Evolutionary conservation across 2,329 filamentous ascomycete genomes (phyloP).

Genomic region (Aspergillus fischeri): DNA sequence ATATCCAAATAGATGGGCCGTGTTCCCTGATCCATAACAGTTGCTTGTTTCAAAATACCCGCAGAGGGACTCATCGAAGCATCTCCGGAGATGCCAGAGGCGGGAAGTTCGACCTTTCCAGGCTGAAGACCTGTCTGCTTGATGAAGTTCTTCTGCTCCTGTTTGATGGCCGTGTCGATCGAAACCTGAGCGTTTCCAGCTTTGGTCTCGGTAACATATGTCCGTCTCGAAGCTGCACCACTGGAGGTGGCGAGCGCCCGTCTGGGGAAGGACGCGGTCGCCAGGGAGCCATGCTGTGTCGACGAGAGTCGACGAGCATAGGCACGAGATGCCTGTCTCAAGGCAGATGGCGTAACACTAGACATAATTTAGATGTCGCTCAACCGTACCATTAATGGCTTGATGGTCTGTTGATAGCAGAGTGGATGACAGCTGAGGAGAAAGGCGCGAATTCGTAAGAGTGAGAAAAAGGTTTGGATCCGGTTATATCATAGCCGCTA

Average conservation of each 20-base stretch:
- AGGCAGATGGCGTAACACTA: conserved; percentile 61
- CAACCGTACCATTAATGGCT: conserved; percentile 18
- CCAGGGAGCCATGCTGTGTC: conserved; percentile 30
- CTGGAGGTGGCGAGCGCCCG: conserved; percentile 34
- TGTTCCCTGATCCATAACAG: conserved; percentile 86
- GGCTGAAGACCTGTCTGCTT: conserved; percentile 53
- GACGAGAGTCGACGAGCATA: conserved; percentile 50
- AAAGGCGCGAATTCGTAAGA: conserved; percentile 12
- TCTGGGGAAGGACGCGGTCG: conserved; percentile 35
- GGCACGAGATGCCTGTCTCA: conserved; percentile 68
- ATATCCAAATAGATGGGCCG: conserved; percentile 97
- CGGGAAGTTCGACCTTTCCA: conserved; percentile 57
- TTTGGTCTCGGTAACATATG: conserved; percentile 82
- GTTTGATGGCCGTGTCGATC: conserved; percentile 76
- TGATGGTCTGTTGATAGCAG: conserved; percentile 19
- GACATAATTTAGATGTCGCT: conserved; percentile 49
- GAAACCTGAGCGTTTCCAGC: conserved; percentile 66
- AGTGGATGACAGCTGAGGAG: conserved; percentile 6
- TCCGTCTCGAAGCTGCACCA: conserved; percentile 45
- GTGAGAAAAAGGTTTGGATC: conserved; percentile 23
- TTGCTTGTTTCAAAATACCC: conserved; percentile 81
- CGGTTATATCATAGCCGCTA: conserved; percentile 26
- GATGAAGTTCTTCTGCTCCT: conserved; percentile 77
- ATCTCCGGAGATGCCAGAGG: conserved; percentile 56
- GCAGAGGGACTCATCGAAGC: conserved; percentile 78